These are phyloP conservation scores for Volvox carteri DNA, from an alignment of 163 green algal species.

Conservation along the genomic window DNA sequence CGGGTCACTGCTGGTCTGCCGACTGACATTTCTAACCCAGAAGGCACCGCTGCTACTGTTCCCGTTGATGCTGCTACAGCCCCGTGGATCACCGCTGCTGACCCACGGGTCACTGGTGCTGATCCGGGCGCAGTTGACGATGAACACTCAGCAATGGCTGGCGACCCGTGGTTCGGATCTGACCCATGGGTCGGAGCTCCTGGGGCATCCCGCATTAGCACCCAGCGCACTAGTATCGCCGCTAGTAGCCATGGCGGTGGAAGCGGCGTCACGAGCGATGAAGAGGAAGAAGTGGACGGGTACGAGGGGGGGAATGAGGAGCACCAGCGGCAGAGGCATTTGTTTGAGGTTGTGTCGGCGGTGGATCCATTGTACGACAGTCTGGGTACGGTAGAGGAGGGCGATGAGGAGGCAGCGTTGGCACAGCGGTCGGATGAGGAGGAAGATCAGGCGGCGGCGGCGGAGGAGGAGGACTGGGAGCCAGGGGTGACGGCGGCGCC, in stretches of 20 bases:
- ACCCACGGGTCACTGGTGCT: neutral
- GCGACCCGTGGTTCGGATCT: neutral
- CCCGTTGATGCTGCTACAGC: no score
- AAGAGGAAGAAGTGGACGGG: neutral
- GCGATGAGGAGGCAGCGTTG: constrained; percentile 8
- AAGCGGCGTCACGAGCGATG: neutral
- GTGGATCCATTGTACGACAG: neutral
- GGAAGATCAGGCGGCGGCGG: neutral
- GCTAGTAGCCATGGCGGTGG: neutral
- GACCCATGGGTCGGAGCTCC: neutral
- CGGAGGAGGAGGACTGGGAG: neutral
- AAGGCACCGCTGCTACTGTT: neutral
- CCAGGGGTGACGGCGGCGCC: neutral
- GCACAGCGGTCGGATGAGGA: neutral
- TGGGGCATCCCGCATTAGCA: neutral
- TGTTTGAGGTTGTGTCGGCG: neutral
- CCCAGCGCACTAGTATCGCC: neutral
- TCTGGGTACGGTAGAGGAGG: constrained; percentile 4
- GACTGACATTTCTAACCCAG: neutral
- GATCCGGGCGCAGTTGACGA: neutral
- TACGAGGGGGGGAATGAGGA: neutral
- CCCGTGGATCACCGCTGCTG: neutral
- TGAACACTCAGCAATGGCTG: no score
- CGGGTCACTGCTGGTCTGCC: neutral
- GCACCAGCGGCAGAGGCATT: neutral